phyloP scores from a whole-genome alignment of 179 eudicot genomes.

The Beta macrorhiza region DNA sequence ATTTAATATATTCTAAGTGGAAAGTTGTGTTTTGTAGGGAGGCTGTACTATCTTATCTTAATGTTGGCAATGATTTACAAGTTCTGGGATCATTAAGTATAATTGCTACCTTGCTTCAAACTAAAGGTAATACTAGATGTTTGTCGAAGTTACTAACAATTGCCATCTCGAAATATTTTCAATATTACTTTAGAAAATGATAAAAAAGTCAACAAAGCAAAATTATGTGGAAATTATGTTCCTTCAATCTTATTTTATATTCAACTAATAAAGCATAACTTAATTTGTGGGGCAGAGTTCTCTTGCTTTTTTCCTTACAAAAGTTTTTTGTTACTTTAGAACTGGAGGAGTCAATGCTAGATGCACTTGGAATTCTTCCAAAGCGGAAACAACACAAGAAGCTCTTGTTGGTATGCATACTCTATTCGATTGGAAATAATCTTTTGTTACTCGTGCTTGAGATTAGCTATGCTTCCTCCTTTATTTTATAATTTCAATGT shows the following conservation, averaged over 20 bases:
- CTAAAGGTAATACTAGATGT: conserved; percentile 58
- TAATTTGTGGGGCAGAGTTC: not conserved
- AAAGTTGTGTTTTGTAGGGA: conserved; percentile 53
- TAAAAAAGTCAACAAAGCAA: not conserved
- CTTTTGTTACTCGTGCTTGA: not conserved
- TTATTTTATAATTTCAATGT: not conserved
- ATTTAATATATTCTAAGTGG: conserved; percentile 17
- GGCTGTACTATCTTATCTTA: conserved; percentile 65
- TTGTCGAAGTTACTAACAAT: not conserved
- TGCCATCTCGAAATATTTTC: not conserved
- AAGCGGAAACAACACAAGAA: conserved; percentile 92
- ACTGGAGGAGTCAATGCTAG: conserved; percentile 88
- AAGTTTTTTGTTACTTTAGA: conserved; percentile 44
- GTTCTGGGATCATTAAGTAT: conserved; percentile 79
- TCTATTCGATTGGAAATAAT: not conserved
- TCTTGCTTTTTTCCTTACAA: conserved; percentile 21
- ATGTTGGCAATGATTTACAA: conserved; percentile 63
- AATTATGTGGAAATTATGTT: too few species aligned
- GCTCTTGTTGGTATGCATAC: conserved; percentile 69
- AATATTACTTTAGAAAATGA: not conserved
- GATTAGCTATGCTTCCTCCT: not conserved
- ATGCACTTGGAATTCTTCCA: conserved; percentile 93
- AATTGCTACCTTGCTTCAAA: conserved; percentile 79
- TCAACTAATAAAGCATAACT: not conserved
- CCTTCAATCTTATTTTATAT: not conserved